phyloP scores from a whole-genome alignment of 2,329 filamentous ascomycete species.

The Moelleriella libera region DNA sequence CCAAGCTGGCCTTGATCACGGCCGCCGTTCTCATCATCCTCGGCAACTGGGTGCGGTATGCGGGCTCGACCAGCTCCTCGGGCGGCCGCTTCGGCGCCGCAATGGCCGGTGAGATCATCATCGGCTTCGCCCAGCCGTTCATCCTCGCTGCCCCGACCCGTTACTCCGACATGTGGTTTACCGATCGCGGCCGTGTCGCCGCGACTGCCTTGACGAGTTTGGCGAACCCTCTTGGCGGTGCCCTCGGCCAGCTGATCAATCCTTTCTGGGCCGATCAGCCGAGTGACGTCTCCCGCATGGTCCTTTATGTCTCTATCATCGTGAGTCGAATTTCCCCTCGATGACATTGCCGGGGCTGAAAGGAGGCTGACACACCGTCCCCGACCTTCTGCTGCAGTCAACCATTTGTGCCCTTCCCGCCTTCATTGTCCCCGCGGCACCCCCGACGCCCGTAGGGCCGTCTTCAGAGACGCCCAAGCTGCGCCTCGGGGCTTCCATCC shows the following conservation, averaged over 20 bases:
- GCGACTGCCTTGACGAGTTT: conserved; percentile 77
- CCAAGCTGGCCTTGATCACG: conserved; percentile 61
- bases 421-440: conserved; percentile 64
- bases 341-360: too few relatives aligned
- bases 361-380: not conserved
- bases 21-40: conserved; percentile 60
- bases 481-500: conserved; percentile 32
- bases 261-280: conserved; percentile 57
- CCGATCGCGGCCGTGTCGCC: conserved; percentile 64
- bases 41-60: conserved; percentile 89
- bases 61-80: conserved; percentile 40
- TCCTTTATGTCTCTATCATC: conserved; percentile 74
- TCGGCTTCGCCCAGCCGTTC: conserved; percentile 82
- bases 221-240: conserved; percentile 82
- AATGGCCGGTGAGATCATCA: conserved; percentile 85
- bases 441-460: conserved; percentile 64
- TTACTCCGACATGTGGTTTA: conserved; percentile 94
- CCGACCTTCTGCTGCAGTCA: conserved; percentile 11
- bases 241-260: conserved; percentile 74
- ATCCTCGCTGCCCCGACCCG: conserved; percentile 77
- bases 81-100: conserved; percentile 58
- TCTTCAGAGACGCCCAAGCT: conserved; percentile 48
- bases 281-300: conserved; percentile 60
- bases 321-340: conserved; percentile 29
- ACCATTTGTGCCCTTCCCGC: conserved; percentile 50